Conservation (phyloP, 2,329 filamentous ascomycete genomes). For the Penicillium thymicola region DNA sequence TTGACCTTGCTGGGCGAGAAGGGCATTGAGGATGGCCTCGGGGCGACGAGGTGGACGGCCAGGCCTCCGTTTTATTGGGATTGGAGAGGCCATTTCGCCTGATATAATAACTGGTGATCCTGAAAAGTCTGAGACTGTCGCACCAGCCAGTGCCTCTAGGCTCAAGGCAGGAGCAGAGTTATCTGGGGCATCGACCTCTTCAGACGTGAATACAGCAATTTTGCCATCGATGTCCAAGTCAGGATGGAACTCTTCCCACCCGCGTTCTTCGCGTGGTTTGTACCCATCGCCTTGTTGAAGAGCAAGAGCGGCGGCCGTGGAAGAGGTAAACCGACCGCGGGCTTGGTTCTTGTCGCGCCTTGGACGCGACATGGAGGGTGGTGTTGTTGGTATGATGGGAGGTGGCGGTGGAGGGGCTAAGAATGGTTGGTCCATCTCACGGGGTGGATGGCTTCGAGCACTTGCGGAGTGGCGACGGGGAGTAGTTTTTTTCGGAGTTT, state of each 20-base stretch:
- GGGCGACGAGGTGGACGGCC: constrained; percentile 64
- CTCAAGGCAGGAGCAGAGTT: constrained; percentile 48
- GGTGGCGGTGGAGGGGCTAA: constrained; percentile 29
- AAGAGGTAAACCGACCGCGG: constrained; percentile 74
- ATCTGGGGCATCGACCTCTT: constrained; percentile 76
- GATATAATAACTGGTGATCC: constrained; percentile 43
- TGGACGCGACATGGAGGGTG: constrained; percentile 38
- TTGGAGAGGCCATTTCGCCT: constrained; percentile 34
- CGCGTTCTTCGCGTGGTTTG: constrained; percentile 92
- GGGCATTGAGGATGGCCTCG: constrained; percentile 59
- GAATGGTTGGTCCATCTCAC: constrained; percentile 39
- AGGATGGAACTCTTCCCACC: constrained; percentile 97
- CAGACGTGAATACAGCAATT: constrained; percentile 73
- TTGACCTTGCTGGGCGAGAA: constrained; percentile 58
- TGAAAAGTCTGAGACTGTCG: constrained; percentile 31
- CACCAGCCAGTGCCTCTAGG: constrained; percentile 28
- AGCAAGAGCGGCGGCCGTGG: constrained; percentile 78
- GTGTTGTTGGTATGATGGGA: constrained; percentile 33
- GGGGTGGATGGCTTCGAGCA: constrained; percentile 53
- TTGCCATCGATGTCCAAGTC: constrained; percentile 84
- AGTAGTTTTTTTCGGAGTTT: constrained; percentile 20
- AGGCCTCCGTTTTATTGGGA: constrained; percentile 56
- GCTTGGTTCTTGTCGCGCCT: constrained; percentile 43
- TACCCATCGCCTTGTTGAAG: constrained; percentile 92
- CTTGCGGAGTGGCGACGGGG: constrained; percentile 46